Evolutionary conservation across 768 basidiomycete genomes (phyloP), one percentile per base, ranked within the genome.

Genomic region (Hericium coralloides): DNA sequence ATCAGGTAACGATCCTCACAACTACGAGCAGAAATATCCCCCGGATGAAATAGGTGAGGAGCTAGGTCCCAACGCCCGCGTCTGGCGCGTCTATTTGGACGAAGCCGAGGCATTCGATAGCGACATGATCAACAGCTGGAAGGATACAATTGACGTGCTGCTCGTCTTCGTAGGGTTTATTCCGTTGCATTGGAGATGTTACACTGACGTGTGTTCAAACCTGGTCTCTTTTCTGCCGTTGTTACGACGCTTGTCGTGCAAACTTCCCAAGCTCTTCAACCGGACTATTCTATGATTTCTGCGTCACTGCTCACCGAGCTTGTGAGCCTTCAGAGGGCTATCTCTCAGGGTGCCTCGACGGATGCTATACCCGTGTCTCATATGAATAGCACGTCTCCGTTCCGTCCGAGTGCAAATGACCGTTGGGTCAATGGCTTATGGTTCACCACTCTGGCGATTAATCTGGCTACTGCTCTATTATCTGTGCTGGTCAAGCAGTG

Each of bases 191-290:
- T 7, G 15, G 9, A n/a, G 6, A 20, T 9, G 1, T 43, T 12
- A 15, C 18, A 20, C 12, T 45, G 9, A 9, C 20, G 7, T 18
- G 8, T 45, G 17, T 45, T n/a, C 31, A 9, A 17, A 59, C 52
- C 59, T 38, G 59, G 59, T 38, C 49, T 59, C 23, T 53, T 59
- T 41, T 57, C 59, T 23, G 56, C 38, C 4, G 56, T 52, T 22
- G 45, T 59, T 23, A 53, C 59, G 15, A 18, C 59, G 2, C 57
- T 59, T 38, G 22, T 60, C 9, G 36, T 58, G 5, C 53, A 43
- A 14, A 51, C 38, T 22, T 50, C 53, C 4, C 56, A 45, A 15
- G 37, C n/a, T 37, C 31, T 60, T 26, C 52, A 60, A 58, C 15
- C 38, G 4, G 22, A 54, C 1, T 45, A 45, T 20, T n/a, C 43